Conservation (phyloP, 108 stramenopile species). For the Cyclotella distinguenda region DNA sequence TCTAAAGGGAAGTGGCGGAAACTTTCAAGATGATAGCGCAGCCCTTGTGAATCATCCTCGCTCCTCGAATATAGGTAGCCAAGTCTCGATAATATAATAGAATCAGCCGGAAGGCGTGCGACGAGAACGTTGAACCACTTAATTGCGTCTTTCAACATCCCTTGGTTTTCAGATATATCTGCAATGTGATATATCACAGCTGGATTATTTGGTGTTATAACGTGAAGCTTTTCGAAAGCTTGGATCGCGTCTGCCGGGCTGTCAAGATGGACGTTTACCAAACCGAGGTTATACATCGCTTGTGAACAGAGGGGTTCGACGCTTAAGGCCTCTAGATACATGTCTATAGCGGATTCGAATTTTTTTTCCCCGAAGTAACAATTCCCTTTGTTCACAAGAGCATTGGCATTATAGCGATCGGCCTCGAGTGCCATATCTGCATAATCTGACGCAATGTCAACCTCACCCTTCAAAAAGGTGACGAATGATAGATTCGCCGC, state of each 20-base stretch:
- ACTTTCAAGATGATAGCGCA: slow-evolving; percentile 69
- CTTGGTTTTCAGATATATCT: slow-evolving; percentile 68
- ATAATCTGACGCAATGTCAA: slow-evolving; percentile 64
- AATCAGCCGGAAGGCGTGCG: slow-evolving; percentile 74
- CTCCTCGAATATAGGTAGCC: slow-evolving; percentile 71
- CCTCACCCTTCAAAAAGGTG: slow-evolving; percentile 84
- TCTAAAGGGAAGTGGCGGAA: slow-evolving; percentile 85
- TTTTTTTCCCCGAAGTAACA: slow-evolving; percentile 74
- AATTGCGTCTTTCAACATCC: slow-evolving; percentile 39
- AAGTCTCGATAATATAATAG: slow-evolving; percentile 63
- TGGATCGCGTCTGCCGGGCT: slow-evolving; percentile 63
- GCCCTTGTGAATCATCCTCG: slow-evolving; percentile 64
- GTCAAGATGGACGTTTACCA: slow-evolving; percentile 63
- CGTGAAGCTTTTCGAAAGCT: slow-evolving; percentile 88
- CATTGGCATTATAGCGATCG: slow-evolving; percentile 85
- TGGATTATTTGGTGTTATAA: slow-evolving; percentile 77
- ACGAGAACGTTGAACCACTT: slow-evolving; percentile 84
- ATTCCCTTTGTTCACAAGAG: slow-evolving; percentile 92
- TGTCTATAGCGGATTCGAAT: slow-evolving; percentile 66
- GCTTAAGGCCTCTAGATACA: slow-evolving; percentile 88
- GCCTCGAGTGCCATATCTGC: slow-evolving; percentile 77
- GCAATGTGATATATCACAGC: slow-evolving; percentile 88
- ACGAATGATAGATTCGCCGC: slow-evolving; percentile 88
- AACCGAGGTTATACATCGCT: slow-evolving; percentile 88
- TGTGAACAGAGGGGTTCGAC: slow-evolving; percentile 86